phyloP scores from a whole-genome alignment of 192 early-diverging fungal genomes.

The Entrophospora sp. region DNA sequence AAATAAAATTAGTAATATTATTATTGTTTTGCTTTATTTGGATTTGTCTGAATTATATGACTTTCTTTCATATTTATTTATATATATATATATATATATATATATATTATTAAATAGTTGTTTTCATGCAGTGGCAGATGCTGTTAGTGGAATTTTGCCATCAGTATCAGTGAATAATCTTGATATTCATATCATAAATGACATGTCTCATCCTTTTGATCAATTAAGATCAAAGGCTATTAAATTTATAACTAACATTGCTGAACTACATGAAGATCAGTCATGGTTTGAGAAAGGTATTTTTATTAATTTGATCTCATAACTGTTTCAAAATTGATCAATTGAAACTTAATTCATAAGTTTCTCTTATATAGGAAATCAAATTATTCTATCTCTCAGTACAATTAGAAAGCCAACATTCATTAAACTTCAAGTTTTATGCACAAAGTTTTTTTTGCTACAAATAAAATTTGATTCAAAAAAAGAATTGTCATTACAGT shows the following conservation, averaged over 20 bases:
- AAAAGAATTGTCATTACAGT: constrained; percentile 5
- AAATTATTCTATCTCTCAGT: constrained; percentile 29
- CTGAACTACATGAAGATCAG: constrained; percentile 21
- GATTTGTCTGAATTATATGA: no score
- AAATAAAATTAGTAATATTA: background rate
- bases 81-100: no score
- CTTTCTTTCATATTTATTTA: no score
- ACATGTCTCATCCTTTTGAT: constrained; percentile 21
- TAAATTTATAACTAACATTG: constrained; percentile 25
- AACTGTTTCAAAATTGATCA: no score
- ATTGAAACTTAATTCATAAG: constrained; percentile 10
- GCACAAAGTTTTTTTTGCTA: constrained; percentile 20
- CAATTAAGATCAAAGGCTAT: constrained; percentile 23
- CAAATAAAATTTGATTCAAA: constrained; percentile 21
- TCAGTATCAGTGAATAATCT: background rate
- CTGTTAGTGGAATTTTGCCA: constrained; percentile 14
- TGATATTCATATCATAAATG: background rate
- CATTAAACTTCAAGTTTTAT: constrained; percentile 21
- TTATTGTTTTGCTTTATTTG: background rate
- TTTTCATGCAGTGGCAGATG: constrained; percentile 23
- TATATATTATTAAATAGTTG: no score
- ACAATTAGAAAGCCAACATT: constrained; percentile 13
- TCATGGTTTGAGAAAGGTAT: constrained; percentile 38
- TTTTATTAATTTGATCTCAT: no score
- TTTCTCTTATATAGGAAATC: constrained; percentile 20